Conservation (phyloP, 306 rosid genomes). For the Heteromeles arbutifolia region DNA sequence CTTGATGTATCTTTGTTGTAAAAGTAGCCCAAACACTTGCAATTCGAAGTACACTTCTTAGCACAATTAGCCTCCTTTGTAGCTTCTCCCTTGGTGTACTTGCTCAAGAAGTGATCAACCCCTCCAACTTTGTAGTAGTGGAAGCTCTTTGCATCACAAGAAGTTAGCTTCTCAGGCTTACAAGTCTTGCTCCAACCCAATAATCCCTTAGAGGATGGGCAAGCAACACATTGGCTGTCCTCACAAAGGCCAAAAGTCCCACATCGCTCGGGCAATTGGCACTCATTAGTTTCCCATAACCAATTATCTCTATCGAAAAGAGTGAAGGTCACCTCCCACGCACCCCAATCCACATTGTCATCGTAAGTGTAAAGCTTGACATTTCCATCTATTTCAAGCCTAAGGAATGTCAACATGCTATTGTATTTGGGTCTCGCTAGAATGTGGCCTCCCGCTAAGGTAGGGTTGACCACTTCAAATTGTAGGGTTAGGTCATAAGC, state of each 20-base stretch:
- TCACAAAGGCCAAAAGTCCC: slow-evolving; percentile 60
- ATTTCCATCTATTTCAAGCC: slow-evolving; percentile 58
- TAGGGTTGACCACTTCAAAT: slow-evolving; percentile 5
- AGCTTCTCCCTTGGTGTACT: slow-evolving; percentile 32
- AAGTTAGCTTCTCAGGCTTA: slow-evolving; percentile 25
- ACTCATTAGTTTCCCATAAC: slow-evolving; percentile 31
- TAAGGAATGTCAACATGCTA: slow-evolving; percentile 33
- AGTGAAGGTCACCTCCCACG: slow-evolving; percentile 42
- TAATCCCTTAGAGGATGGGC: slow-evolving; percentile 43
- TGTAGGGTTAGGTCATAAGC: slow-evolving; percentile 18
- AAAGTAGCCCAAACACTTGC: slow-evolving; percentile 59
- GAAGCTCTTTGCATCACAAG: slow-evolving; percentile 32
- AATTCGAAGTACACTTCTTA: slow-evolving; percentile 39
- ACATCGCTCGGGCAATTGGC: slow-evolving; percentile 51
- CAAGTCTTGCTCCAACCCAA: slow-evolving; percentile 57
- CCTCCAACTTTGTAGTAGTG: slow-evolving; percentile 55
- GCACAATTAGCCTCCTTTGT: slow-evolving; percentile 43
- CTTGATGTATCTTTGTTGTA: slow-evolving; percentile 37
- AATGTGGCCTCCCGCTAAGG: background rate
- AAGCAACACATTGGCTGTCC: slow-evolving; percentile 59
- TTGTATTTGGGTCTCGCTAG: slow-evolving; percentile 46
- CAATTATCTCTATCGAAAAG: slow-evolving; percentile 36
- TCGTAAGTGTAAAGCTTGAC: slow-evolving; percentile 40
- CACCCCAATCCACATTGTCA: slow-evolving; percentile 30
- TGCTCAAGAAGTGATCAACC: slow-evolving; percentile 59